Evolutionary conservation across 2,329 filamentous ascomycete species (phyloP).

Genomic region (Teratosphaeria nubilosa): DNA sequence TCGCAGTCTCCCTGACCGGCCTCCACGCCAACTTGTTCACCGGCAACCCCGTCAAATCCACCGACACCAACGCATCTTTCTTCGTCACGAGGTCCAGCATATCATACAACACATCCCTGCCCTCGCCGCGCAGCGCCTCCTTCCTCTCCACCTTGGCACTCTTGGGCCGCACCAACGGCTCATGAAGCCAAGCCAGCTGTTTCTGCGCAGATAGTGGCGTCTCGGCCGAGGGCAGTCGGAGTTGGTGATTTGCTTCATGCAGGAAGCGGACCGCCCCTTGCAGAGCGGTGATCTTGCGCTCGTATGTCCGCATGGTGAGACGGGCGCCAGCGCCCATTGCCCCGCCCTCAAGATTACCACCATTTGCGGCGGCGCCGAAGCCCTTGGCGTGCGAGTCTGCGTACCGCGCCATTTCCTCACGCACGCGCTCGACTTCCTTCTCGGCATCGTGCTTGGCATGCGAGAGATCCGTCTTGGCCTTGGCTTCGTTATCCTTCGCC

Average conservation of each 20-base stretch:
- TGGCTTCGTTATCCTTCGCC: slow-evolving; percentile 43
- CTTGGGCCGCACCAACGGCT: slow-evolving; percentile 44
- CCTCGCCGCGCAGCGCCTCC: slow-evolving; percentile 49
- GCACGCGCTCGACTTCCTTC: slow-evolving; percentile 18
- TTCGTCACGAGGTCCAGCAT: slow-evolving; percentile 52
- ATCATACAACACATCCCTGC: slow-evolving; percentile 53
- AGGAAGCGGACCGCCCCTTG: slow-evolving; percentile 58
- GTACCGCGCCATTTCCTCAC: slow-evolving; percentile 19
- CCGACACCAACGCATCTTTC: slow-evolving; percentile 37
- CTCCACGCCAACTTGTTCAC: slow-evolving; percentile 56
- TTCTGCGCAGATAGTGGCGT: slow-evolving; percentile 7
- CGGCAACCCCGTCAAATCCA: slow-evolving; percentile 48
- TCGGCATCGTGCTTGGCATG: slow-evolving; percentile 16
- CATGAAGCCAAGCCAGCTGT: slow-evolving; percentile 51
- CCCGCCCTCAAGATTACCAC: slow-evolving; percentile 50
- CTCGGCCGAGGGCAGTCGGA: slow-evolving; percentile 36
- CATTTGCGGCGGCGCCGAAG: slow-evolving; percentile 38
- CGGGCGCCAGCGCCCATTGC: slow-evolving; percentile 59
- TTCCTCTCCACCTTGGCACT: slow-evolving; percentile 29
- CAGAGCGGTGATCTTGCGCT: slow-evolving; percentile 54
- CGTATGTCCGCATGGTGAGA: slow-evolving; percentile 61
- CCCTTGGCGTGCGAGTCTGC: slow-evolving; percentile 15
- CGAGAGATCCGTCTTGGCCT: slow-evolving; percentile 30
- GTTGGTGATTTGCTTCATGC: slow-evolving; percentile 55
- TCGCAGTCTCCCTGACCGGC: slow-evolving; percentile 52